Base-by-base conservation (phyloP, 441 rosid species). In the Mallotus japonicus region DNA sequence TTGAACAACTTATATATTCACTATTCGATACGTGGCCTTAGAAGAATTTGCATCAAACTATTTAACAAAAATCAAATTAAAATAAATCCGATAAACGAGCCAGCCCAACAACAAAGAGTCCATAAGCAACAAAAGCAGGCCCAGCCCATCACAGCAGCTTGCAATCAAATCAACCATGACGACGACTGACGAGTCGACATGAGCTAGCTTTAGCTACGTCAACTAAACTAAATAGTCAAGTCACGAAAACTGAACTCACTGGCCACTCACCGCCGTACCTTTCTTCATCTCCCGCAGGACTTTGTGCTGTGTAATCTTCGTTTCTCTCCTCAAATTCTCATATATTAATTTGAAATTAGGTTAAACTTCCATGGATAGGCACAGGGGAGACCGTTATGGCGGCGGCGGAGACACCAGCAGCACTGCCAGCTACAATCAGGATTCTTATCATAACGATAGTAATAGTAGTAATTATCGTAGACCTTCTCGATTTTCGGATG, bases 321-420 rank as follows among this genome's bases (percentile, higher is more conserved):
- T 37, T 13, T 44, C 24, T 22, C 56, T n/a, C 47, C 34, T 44
- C 17, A 10, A 61, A 66, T 37, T 22, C n/a, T 10, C 49, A 16
- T 20, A 24, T 37, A 37, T 7, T 12, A 34, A 16, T 54, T 63
- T 44, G 34, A 71, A 67, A 37, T 67, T 6, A 49, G 40, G 32
- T 8, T 32, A 24, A 8, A 2, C 3, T 62, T 46, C 24, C 6
- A 80, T 95, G 99, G 97, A 95, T 74, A 92, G 92, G 78, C 87
- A 88, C 84, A 71, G 92, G 44, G 73, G 69, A 64, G 92, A 88
- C 79, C 95, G 92, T 81, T 92, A 87, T 79, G 87, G 83, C 67
- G 32, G 32, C 1, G 49, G 57, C 20, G 65, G 57, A 73, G 69
- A 57, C 82, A 70, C 46, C 71, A 76, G 12, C 78, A 65, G 7